phyloP scores from a whole-genome alignment of 306 rosid genomes.

The Quercus engelmannii region DNA sequence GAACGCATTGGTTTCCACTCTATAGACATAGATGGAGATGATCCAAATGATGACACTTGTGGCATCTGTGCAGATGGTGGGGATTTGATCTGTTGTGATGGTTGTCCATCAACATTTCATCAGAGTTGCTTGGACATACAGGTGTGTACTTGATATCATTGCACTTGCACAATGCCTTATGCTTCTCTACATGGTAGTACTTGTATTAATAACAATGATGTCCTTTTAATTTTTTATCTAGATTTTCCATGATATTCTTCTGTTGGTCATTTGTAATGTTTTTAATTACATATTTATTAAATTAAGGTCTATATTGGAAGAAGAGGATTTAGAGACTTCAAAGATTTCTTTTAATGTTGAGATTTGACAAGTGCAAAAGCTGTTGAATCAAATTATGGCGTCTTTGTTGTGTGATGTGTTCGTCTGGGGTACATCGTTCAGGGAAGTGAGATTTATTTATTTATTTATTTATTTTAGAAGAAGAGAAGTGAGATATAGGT shows the following conservation, averaged over 20 bases:
- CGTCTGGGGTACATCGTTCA: background rate
- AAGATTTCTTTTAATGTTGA: background rate
- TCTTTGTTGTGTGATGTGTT: background rate
- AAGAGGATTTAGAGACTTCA: background rate
- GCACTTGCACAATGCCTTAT: background rate
- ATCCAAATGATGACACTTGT: constrained; percentile 97
- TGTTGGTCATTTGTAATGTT: background rate
- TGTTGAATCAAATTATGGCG: background rate
- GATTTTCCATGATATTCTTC: background rate
- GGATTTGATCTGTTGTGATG: constrained; percentile 92
- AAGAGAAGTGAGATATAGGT: background rate
- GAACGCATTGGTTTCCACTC: constrained; percentile 63
- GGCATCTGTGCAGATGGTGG: constrained; percentile 97
- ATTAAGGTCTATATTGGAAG: background rate
- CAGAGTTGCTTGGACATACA: constrained; percentile 73
- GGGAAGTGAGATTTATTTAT: background rate
- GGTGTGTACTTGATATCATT: constrained; percentile 36
- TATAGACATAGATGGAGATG: constrained; percentile 71
- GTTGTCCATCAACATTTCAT: constrained; percentile 97
- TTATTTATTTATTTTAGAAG: too few relatives aligned
- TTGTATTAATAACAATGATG: background rate
- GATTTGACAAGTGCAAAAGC: background rate
- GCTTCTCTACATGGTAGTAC: background rate
- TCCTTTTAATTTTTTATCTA: background rate
- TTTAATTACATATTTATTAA: background rate